phyloP scores from a whole-genome alignment of 1,284 basidiomycete genomes.

The Tylopilus sp. region DNA sequence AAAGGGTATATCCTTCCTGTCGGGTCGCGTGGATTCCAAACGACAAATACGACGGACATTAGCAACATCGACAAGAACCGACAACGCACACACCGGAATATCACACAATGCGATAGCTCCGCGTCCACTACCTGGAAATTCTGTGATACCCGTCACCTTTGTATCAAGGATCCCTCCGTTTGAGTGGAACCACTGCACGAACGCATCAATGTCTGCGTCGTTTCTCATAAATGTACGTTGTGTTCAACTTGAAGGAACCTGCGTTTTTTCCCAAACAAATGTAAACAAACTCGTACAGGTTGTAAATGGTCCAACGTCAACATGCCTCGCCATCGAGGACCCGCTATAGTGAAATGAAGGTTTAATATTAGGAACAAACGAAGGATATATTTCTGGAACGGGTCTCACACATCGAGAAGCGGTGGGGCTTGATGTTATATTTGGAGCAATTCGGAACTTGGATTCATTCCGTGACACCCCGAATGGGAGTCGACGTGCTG shows the following conservation, averaged over 20 bases:
- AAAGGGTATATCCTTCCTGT: conserved; percentile 71
- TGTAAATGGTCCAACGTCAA: too few species aligned
- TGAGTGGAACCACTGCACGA: conserved; percentile 41
- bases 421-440: too few species aligned
- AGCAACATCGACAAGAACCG: not conserved
- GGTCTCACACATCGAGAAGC: too few species aligned
- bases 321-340: too few species aligned
- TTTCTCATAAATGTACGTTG: not conserved
- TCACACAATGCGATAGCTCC: conserved; percentile 69
- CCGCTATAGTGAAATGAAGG: too few species aligned
- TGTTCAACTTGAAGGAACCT: not conserved
- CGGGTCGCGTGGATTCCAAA: not conserved
- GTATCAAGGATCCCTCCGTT: conserved; percentile 44
- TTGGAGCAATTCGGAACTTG: too few species aligned
- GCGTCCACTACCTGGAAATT: conserved; percentile 57
- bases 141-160: conserved; percentile 42
- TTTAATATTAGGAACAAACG: too few species aligned
- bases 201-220: conserved; percentile 23
- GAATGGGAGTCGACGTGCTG: too few species aligned
- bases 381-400: too few species aligned
- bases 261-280: conserved; percentile 2
- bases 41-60: not conserved
- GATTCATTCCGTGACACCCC: too few species aligned
- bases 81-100: conserved; percentile 52
- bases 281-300: conserved; percentile 7